Evolutionary conservation across 2,329 filamentous ascomycete species (phyloP).

Genomic region (Xylogone sp.): DNA sequence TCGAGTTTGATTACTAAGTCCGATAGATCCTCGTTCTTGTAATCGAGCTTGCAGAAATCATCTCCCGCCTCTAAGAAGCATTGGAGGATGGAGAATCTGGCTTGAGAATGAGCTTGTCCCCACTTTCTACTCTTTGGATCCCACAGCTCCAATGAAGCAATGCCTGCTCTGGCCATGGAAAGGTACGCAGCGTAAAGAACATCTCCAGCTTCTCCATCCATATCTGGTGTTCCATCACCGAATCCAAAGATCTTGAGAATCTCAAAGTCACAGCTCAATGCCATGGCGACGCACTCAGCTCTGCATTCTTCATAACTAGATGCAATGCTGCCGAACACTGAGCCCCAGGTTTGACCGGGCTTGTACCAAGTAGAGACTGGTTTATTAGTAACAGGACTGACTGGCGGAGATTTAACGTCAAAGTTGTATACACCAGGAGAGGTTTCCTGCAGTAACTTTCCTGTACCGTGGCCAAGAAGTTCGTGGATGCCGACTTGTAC

Average conservation of each 20-base stretch:
- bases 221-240: conserved; percentile 70
- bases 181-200: conserved; percentile 87
- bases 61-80: conserved; percentile 84
- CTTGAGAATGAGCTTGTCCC: conserved; percentile 91
- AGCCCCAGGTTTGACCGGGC: conserved; percentile 91
- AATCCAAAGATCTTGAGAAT: conserved; percentile 91
- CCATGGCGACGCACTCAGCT: conserved; percentile 92
- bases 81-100: conserved; percentile 81
- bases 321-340: conserved; percentile 83
- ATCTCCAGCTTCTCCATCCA: conserved; percentile 75
- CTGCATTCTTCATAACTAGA: conserved; percentile 93
- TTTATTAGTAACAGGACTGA: conserved; percentile 74
- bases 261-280: conserved; percentile 80
- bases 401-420: conserved; percentile 73
- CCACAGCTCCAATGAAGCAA: conserved; percentile 89
- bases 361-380: conserved; percentile 87
- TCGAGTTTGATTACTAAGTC: conserved; percentile 82
- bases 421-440: conserved; percentile 83
- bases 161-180: conserved; percentile 89
- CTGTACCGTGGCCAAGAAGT: conserved; percentile 82
- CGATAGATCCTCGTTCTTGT: conserved; percentile 64
- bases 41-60: conserved; percentile 79
- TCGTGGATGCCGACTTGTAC: conserved; percentile 96
- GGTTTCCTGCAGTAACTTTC: conserved; percentile 90
- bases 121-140: conserved; percentile 87